These are phyloP conservation scores for Pleurotus tuber-regium DNA, from an alignment of 768 basidiomycete species.

Conservation along the genomic window DNA sequence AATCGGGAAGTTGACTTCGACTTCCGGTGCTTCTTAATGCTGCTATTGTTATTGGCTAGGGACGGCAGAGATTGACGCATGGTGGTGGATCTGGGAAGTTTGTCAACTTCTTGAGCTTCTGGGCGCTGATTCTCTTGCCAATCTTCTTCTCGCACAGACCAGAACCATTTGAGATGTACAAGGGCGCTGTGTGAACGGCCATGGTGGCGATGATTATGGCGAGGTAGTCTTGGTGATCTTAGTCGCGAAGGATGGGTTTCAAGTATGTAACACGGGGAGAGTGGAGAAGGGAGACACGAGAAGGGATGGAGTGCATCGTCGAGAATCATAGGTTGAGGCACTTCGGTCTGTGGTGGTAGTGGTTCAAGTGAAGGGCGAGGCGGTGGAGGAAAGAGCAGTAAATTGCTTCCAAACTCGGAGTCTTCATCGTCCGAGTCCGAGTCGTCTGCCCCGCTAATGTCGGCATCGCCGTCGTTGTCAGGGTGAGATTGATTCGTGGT, in stretches of 20 bases:
- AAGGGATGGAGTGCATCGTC: constrained; percentile 26
- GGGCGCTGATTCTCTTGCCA: constrained; percentile 37
- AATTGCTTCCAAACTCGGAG: constrained; percentile 21
- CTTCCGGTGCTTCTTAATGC: constrained; percentile 8
- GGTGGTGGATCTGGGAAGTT: constrained; percentile 11
- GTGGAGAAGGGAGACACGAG: constrained; percentile 36
- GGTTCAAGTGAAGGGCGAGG: constrained; percentile 12
- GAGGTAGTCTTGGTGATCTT: constrained; percentile 19
- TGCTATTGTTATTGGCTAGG: constrained; percentile 2
- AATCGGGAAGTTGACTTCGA: constrained; percentile 1
- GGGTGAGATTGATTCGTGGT: constrained; percentile 13
- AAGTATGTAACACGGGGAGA: constrained; percentile 24
- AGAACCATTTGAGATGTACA: constrained; percentile 58
- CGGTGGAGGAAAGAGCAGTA: constrained; percentile 16
- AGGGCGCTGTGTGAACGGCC: constrained; percentile 64
- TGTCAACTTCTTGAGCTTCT: constrained; percentile 7
- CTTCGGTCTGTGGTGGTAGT: constrained; percentile 11
- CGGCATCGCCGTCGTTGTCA: constrained; percentile 17
- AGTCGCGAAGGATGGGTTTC: constrained; percentile 10
- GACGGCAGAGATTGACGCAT: constrained; percentile 11
- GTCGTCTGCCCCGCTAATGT: constrained; percentile 1
- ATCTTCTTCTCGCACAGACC: constrained; percentile 53
- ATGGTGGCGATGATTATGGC: constrained; percentile 50
- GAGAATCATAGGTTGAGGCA: constrained; percentile 18
- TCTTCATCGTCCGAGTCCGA: constrained; percentile 21